phyloP scores from a whole-genome alignment of 2,329 filamentous ascomycete species.

The Drechslerella dactyloides region DNA sequence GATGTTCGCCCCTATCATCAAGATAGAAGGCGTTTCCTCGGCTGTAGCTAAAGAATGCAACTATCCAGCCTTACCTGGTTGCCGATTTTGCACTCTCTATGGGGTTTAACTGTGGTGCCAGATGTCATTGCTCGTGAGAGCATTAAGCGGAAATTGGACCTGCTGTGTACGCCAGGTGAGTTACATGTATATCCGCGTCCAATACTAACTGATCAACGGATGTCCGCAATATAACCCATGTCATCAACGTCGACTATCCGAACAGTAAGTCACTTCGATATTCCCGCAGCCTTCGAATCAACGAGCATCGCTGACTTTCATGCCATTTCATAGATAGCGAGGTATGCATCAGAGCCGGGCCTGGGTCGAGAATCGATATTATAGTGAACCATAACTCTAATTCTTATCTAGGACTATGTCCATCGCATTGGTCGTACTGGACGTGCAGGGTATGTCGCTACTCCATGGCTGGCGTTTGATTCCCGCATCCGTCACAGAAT shows the following conservation, averaged over 20 bases:
- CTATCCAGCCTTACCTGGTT: constrained; percentile 45
- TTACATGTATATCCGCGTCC: constrained; percentile 29
- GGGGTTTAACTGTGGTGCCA: constrained; percentile 47
- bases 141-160: constrained; percentile 47
- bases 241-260: constrained; percentile 99
- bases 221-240: constrained; percentile 99
- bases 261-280: constrained; percentile 66
- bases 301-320: constrained; percentile 2
- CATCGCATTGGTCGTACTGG: constrained; percentile 93
- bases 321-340: constrained; percentile 30
- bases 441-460: constrained; percentile 71
- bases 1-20: constrained; percentile 48
- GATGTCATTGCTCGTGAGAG: constrained; percentile 32
- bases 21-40: constrained; percentile 51
- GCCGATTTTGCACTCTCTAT: constrained; percentile 40
- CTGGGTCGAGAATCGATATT: not conserved
- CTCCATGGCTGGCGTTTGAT: not conserved
- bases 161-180: constrained; percentile 51
- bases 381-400: constrained; percentile 67
- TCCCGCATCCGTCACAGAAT: not conserved
- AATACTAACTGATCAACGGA: constrained; percentile 89
- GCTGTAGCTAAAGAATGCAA: constrained; percentile 48
- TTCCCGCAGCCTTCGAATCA: not conserved
- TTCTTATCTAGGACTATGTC: constrained; percentile 93
- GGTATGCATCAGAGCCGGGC: constrained; percentile 17